Evolutionary conservation across 2,329 filamentous ascomycete species (phyloP), one percentile per base, ranked within the genome.

Genomic region (Penicillium corylophilum): DNA sequence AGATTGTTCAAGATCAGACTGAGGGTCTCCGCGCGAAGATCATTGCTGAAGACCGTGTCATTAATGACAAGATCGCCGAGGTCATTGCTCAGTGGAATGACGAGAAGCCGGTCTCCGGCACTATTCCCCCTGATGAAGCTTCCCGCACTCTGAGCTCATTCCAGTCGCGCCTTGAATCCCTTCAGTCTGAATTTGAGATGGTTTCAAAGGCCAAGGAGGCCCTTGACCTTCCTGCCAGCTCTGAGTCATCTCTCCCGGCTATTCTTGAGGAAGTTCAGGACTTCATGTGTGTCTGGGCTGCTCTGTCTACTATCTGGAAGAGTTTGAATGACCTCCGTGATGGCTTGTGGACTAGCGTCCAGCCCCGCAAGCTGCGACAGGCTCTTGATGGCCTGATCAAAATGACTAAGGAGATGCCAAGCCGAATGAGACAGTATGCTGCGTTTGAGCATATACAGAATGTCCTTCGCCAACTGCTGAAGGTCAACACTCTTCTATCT

Each of bases 391-490:
- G 88, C 43, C 82, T 97, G 47, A 90, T 97, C 71, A 96, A 96
- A 78, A 95, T 95, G 82, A 97, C 92, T 31, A 97, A 96, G 75
- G 93, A 97, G 57, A 97, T 99, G 94, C 94, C 95, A 0, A 96
- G 91, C 73, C 87, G 94, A 53, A 97, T 99, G 93, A 87, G 95
- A 54, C 95, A 99, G 68, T 99, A 99, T 71, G 93, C 95, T 62
- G 95, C 95, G n/a, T 99, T 99, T 69, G 95, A 99, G 72, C 93
- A 99, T 67, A 91, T 99, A 35, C 95, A 99, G 70, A 90, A 85
- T 57, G 89, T 95, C 26, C 82, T 99, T 36, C 88, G 91, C 40
- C 87, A 92, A 56, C 82, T 95, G 44, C 81, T 96, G 57, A 97
- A 96, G 71, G 90, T 95, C 62, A 99, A 97, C 67, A 80, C 87